Percentiles rank a stretch among this genome's conserved stretches.
Conservation (phyloP, 192 early-diverging fungal species). For the Backusella morwellensis region DNA sequence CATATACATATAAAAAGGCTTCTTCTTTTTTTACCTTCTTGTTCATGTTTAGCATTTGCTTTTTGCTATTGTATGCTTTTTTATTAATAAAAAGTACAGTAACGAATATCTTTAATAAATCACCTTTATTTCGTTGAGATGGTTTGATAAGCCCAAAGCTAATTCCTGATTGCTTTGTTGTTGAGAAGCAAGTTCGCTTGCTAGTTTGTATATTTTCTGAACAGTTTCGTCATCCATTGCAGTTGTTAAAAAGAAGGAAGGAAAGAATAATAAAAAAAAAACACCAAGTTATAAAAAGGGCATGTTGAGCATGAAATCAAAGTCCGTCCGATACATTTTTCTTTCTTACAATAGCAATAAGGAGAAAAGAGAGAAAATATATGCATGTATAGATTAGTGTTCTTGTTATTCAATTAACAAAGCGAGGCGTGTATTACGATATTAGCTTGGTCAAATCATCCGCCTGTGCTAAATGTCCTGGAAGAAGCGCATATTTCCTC, state of each 20-base stretch:
- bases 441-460: no score
- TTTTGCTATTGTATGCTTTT: slow-evolving; percentile 8
- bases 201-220: slow-evolving; percentile 46
- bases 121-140: slow-evolving; percentile 44
- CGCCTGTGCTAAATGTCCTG: no score
- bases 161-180: slow-evolving; percentile 42
- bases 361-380: no score
- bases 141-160: slow-evolving; percentile 32
- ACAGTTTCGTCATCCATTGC: slow-evolving; percentile 43
- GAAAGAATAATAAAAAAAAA: not conserved
- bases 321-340: no score
- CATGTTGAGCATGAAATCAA: no score
- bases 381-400: no score
- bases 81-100: not conserved
- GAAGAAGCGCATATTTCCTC: no score
- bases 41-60: not conserved
- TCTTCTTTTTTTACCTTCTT: slow-evolving; percentile 8
- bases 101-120: not conserved
- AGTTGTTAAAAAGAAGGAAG: not conserved
- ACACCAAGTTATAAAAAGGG: not conserved
- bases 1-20: not conserved
- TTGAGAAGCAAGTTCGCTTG: slow-evolving; percentile 45
- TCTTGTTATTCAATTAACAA: no score
- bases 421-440: no score
- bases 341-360: no score